Percentiles rank a stretch among this genome's conserved stretches.
phyloP scores from a whole-genome alignment of 2,329 filamentous ascomycete genomes.

The Diplodia corticola region DNA sequence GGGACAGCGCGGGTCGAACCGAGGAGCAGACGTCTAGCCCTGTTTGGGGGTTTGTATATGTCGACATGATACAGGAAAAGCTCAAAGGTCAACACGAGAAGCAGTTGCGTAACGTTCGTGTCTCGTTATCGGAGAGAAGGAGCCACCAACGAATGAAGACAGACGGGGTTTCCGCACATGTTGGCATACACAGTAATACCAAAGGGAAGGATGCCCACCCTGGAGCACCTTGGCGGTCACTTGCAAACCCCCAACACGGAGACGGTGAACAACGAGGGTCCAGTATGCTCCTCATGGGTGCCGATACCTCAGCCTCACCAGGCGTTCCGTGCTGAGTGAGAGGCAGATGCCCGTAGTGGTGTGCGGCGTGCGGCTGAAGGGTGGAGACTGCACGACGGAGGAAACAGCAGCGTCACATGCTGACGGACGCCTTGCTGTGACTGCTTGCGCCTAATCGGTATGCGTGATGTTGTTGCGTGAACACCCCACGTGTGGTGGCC shows the following conservation, averaged over 20 bases:
- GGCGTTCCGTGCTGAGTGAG: neutral
- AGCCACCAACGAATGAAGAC: neutral
- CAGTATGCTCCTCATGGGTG: neutral
- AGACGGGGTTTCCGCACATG: too few species aligned
- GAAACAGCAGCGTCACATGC: neutral
- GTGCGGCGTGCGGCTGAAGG: slow-evolving; percentile 6
- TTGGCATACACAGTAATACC: neutral
- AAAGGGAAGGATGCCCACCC: neutral
- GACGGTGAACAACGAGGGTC: too few species aligned
- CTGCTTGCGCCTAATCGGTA: too few species aligned
- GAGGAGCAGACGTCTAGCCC: slow-evolving; percentile 4
- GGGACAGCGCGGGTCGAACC: slow-evolving; percentile 11
- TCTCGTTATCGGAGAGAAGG: neutral
- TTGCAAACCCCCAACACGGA: neutral
- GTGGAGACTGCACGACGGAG: neutral
- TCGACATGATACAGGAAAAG: neutral
- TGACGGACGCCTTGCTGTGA: slow-evolving; percentile 9
- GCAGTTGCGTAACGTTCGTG: neutral
- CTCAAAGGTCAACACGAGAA: neutral
- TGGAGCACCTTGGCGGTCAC: neutral
- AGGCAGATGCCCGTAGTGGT: neutral
- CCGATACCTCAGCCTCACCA: neutral
- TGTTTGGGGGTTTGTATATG: neutral
- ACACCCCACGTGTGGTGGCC: neutral
- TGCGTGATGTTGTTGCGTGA: neutral